Evolutionary conservation across 2,329 filamentous ascomycete species (phyloP).

Genomic region (Chaetomium globosum): DNA sequence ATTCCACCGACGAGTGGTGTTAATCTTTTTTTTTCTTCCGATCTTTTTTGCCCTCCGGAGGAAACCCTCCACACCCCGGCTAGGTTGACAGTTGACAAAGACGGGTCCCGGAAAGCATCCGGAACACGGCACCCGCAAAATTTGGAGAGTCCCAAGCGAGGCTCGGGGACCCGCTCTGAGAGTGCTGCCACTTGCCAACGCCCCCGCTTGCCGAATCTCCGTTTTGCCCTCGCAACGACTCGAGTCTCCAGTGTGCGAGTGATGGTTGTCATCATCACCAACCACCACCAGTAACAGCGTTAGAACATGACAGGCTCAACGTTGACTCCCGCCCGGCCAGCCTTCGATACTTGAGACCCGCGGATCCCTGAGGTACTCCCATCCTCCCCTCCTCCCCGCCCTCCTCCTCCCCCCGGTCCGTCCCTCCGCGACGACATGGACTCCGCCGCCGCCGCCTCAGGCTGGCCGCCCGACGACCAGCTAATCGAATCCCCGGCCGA

Average conservation of each 20-base stretch:
- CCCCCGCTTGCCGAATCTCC: conserved; percentile 30
- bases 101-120: not conserved
- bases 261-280: conserved; percentile 21
- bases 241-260: conserved; percentile 14
- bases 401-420: not conserved
- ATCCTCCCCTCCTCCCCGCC: not conserved
- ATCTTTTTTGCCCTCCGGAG: not conserved
- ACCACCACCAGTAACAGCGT: conserved; percentile 6
- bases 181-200: conserved; percentile 12
- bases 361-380: conserved; percentile 23
- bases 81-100: conserved; percentile 1
- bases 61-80: not conserved
- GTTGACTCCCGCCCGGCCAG: conserved; percentile 30
- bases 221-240: conserved; percentile 14
- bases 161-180: conserved; percentile 22
- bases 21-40: not conserved
- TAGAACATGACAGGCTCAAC: conserved; percentile 35
- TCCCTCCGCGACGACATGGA: conserved; percentile 51
- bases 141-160: conserved; percentile 12
- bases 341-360: conserved; percentile 35
- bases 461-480: conserved; percentile 55
- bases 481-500: conserved; percentile 65
- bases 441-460: conserved; percentile 56
- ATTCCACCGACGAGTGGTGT: not conserved
- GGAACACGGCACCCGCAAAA: conserved; percentile 10